Base-by-base conservation (phyloP, 1,284 basidiomycete genomes). In the Fomitopsis schrenkii region DNA sequence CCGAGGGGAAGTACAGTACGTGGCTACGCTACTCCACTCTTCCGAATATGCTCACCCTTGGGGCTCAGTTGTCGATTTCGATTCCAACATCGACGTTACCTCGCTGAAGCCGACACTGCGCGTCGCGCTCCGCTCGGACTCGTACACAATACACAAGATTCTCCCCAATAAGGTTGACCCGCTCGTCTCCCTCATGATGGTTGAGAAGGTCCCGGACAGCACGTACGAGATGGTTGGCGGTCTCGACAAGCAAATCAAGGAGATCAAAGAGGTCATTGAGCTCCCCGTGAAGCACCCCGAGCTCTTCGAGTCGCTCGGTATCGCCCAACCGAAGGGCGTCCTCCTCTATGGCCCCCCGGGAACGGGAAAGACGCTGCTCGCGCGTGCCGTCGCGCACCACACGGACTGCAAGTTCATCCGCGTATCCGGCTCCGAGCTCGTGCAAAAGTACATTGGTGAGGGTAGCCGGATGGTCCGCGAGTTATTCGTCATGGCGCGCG, bases 151-250 rank as follows among this genome's bases (percentile, higher is more conserved):
- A 63, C 94, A 97, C 82, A 94, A 93, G 75, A 93, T 97, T 70
- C 80, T 97, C 0, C 95, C 95, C 1, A 97, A 95, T 82, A 97
- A 98, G 79, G 90, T 97, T 67, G 95, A 97, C 75, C 94, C 95
- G 5, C 87, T 97, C 38, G 95, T 97, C 26, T 95, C 94, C 28
- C 86, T 97, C 64, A 97, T 99, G 97, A 98, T 98, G 97, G 97
- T 98, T n/a, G 97, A 99, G 80, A 99, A 99, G 77, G 97, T 98
- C 0, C 97, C 97, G 0, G 97, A 99, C 76, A 95, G 92, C 75
- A 99, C 97, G 41, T 99, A 99, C 77, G 97, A 99, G 77, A 98
- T 98, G 95, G 97, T 99, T 67, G 97, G 97, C 56, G 97, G 97
- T 72, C 85, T 99, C 63, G 97, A 99, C 82, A 94, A 92, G 75